Base-by-base conservation (phyloP, 306 rosid genomes). In the Trifolium repens region DNA sequence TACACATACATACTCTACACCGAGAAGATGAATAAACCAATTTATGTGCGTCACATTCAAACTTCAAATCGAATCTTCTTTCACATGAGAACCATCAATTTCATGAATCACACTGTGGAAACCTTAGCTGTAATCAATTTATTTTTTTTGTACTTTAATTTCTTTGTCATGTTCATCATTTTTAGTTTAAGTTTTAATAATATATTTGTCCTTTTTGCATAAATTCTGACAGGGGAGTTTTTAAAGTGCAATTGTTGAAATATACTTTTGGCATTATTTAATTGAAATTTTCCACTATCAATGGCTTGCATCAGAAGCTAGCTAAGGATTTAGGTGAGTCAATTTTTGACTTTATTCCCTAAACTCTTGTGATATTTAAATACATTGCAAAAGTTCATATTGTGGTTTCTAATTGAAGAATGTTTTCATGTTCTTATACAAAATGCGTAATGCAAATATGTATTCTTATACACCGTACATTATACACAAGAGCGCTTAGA, bases 201-300 rank as follows among this genome's bases (percentile, higher is more conserved):
- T 71, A 43, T 10, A 73, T 50, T 14, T 58, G 35, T 64, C 42
- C 73, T 24, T 74, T 67, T 68, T 57, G 27, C 46, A 6, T 24
- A 57, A 46, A 61, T 57, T 64, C 42, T 59, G 61, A 70, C 79
- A 63, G 70, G 74, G 75, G 49, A 42, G 81, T 13, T 73, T 32
- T 67, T 68, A 34, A 32, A 88, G 81, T 78, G 83, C 76, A 68
- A 50, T 46, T 63, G 57, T 72, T 72, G 34, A 70, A 27, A 40
- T 17, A 35, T 68, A 57, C 69, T 70, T 71, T 77, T 63, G 63
- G 76, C 49, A 40, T 37, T 40, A 40, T 66, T 17, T 69, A 54
- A 75, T 65, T 84, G 75, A 55, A 65, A 69, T 27, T 74, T 26
- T 81, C 89, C 94, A 90, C 91, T 86, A 76, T 86, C 84, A 80